Evolutionary conservation across 495 filamentous ascomycete species (phyloP).

Genomic region (Amniculicola lignicola): DNA sequence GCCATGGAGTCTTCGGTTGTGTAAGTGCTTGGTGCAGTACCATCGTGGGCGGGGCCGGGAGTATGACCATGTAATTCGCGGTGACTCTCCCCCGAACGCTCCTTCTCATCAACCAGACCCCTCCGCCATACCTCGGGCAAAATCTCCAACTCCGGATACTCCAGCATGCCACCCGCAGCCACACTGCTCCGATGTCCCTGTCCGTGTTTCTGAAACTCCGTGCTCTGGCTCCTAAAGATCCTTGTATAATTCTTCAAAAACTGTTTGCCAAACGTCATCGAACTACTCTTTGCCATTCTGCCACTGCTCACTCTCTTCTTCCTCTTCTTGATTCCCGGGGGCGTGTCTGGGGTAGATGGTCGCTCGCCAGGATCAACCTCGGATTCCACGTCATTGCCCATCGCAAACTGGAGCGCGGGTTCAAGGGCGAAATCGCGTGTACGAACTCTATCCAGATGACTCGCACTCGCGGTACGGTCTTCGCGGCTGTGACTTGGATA

Average conservation of each 20-base stretch:
- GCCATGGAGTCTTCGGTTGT: constrained; percentile 12
- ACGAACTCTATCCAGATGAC: constrained; percentile 18
- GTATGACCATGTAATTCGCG: background rate
- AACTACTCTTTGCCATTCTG: constrained; percentile 24
- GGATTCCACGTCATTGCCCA: constrained; percentile 2
- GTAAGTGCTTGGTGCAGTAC: background rate
- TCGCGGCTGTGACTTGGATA: constrained; percentile 33
- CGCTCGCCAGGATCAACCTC: constrained; percentile 9
- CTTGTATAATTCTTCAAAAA: constrained; percentile 32
- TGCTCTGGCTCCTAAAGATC: constrained; percentile 32
- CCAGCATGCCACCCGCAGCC: constrained; percentile 20
- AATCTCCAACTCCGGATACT: constrained; percentile 35
- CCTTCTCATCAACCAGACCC: background rate
- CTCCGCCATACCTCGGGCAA: constrained; percentile 26
- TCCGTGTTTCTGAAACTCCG: constrained; percentile 30
- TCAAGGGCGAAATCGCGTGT: constrained; percentile 36
- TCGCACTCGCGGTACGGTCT: constrained; percentile 22
- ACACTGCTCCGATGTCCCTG: constrained; percentile 33
- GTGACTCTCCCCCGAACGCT: no score
- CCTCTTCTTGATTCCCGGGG: constrained; percentile 2
- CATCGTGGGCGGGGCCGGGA: background rate
- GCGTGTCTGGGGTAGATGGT: background rate
- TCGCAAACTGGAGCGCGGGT: constrained; percentile 15
- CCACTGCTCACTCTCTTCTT: constrained; percentile 16
- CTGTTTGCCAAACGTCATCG: constrained; percentile 30